phyloP scores from a whole-genome alignment of 2,329 filamentous ascomycete genomes.

The Tolypocladium capitatum region DNA sequence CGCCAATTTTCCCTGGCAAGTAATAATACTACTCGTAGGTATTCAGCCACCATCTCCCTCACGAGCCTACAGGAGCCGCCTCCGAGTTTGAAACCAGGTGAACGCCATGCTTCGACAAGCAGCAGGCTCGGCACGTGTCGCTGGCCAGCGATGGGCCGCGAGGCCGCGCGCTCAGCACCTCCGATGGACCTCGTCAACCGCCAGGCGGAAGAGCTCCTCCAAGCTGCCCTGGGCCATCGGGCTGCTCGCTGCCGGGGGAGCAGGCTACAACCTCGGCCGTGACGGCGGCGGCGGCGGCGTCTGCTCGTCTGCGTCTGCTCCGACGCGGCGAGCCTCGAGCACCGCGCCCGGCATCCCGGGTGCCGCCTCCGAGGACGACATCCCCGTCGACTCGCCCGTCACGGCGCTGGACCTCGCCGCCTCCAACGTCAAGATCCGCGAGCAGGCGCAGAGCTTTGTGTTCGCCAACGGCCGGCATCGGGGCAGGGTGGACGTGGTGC shows the following conservation, averaged over 20 bases:
- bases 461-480: constrained; percentile 12
- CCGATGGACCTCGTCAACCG: not conserved
- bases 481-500: constrained; percentile 20
- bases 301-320: not conserved
- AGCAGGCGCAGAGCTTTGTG: constrained; percentile 15
- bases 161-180: not conserved
- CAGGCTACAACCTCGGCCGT: not conserved
- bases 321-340: not conserved
- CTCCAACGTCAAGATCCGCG: constrained; percentile 17
- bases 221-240: not conserved
- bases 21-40: too few relatives aligned
- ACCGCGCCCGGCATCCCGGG: not conserved
- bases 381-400: constrained; percentile 14
- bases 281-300: not conserved
- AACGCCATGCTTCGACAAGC: not conserved
- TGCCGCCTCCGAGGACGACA: constrained; percentile 8
- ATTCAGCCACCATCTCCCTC: too few relatives aligned
- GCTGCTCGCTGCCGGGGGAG: not conserved
- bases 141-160: not conserved
- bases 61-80: too few relatives aligned
- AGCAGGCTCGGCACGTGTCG: not conserved
- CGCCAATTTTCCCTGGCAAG: not conserved
- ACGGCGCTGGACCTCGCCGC: constrained; percentile 11
- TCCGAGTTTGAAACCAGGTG: too few relatives aligned
- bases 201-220: not conserved